Base-by-base conservation (phyloP, 805 yeast genomes). In the Metschnikowia proteae region DNA sequence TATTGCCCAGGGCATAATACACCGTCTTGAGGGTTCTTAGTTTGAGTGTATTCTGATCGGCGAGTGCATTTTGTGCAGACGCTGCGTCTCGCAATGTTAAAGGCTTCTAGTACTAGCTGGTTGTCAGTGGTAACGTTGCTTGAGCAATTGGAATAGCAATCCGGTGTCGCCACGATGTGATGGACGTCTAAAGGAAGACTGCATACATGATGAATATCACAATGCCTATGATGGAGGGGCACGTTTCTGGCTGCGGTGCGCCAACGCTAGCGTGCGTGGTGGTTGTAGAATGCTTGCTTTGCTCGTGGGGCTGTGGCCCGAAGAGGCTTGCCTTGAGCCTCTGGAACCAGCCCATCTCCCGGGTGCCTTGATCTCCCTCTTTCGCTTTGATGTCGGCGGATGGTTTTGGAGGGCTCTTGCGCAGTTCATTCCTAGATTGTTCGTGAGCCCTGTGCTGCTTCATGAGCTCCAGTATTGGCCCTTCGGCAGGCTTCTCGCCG, bases 1-100 rank as follows among this genome's bases (percentile, higher is more conserved):
- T 1, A 70, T 84, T 10, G 88, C 88, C 1, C 48, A 54, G 8
- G 60, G 59, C 13, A 66, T 75, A 1, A 46, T 66, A 2, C 34
- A 41, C 7, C 49, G 47, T 10, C 38, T 60, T 25, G 60, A 39
- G 25, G 32, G 32, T 11, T 5, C 6, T 17, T 22, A 17, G 5
- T 13, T 17, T 31, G 33, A 31, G n/a, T 5, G 37, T 34, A 17
- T 31, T 31, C 17, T 17, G 17, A 17, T 17, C 17, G 17, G 17
- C 17, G 17, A 17, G 17, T 17, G 39, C 10, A 22, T 10, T 11
- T 26, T 35, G 28, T 25, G n/a, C 11, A n/a, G 38, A 22, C 6
- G 13, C 6, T 23, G 28, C 2, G 35, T n/a, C 17, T 37, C 17
- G 17, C 17, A 17, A 17, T 17, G 17, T 17, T 17, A 17, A 17